phyloP scores from a whole-genome alignment of 2,329 filamentous ascomycete species.

The Pseudocercospora fuligena region DNA sequence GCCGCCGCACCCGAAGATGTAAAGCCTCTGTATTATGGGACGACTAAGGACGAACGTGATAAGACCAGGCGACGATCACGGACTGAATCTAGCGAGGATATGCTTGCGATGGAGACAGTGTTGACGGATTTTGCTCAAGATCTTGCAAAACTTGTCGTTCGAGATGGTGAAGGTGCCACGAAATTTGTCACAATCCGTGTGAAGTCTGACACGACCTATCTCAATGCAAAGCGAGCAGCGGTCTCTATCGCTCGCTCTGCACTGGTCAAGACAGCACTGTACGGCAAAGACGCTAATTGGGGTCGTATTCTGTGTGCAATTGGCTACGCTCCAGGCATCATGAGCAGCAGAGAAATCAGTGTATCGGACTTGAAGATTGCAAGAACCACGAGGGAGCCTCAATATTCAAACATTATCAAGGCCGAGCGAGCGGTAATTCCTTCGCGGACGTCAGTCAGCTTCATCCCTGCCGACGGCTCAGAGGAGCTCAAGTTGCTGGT shows the following conservation, averaged over 20 bases:
- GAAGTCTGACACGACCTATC: conserved; percentile 21
- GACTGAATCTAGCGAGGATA: not conserved
- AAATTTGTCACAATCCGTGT: conserved; percentile 97
- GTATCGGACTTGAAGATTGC: not conserved
- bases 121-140: conserved; percentile 80
- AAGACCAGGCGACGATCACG: no score
- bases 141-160: conserved; percentile 89
- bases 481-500: conserved; percentile 76
- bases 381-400: not conserved
- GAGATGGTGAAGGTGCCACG: conserved; percentile 95
- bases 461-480: conserved; percentile 77
- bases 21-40: conserved; percentile 10
- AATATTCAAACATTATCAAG: not conserved
- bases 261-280: conserved; percentile 94
- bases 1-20: conserved; percentile 60
- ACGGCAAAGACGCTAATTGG: conserved; percentile 98
- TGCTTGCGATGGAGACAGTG: conserved; percentile 54
- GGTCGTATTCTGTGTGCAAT: conserved; percentile 94
- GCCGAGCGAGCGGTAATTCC: conserved; percentile 57
- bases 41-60: not conserved
- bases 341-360: conserved; percentile 32
- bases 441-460: conserved; percentile 75
- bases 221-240: conserved; percentile 74
- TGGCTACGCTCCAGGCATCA: conserved; percentile 73
- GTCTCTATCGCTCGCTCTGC: conserved; percentile 88